phyloP scores from a whole-genome alignment of 2,329 filamentous ascomycete species.

The Lachnellula hyalina region DNA sequence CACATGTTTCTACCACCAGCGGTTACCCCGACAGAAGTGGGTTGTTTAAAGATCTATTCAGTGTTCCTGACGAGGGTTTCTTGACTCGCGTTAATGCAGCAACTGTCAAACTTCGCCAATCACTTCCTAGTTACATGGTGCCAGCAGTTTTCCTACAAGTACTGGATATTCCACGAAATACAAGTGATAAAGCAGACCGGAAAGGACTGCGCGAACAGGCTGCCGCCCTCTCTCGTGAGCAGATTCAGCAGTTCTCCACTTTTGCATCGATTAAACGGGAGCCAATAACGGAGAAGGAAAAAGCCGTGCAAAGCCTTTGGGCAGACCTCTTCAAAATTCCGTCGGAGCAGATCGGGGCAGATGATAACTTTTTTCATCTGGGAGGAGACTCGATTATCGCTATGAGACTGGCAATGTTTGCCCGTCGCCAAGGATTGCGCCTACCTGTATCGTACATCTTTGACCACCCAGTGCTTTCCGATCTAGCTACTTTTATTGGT shows the following conservation, averaged over 20 bases:
- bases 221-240: neutral
- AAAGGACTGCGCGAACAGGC: slow-evolving; percentile 30
- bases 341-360: neutral
- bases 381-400: slow-evolving; percentile 44
- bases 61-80: neutral
- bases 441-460: slow-evolving; percentile 19
- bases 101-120: slow-evolving; percentile 22
- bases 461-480: neutral
- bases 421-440: slow-evolving; percentile 27
- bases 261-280: neutral
- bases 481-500: neutral
- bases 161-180: slow-evolving; percentile 23
- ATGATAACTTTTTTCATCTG: slow-evolving; percentile 39
- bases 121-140: slow-evolving; percentile 29
- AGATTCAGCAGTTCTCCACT: neutral
- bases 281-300: neutral
- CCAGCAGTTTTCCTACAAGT: slow-evolving; percentile 28
- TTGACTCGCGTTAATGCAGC: neutral
- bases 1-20: slow-evolving; percentile 1
- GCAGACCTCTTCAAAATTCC: neutral
- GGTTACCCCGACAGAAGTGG: neutral
- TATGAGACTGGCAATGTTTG: slow-evolving; percentile 30
- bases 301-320: neutral
- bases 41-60: neutral
- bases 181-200: slow-evolving; percentile 29